Evolutionary conservation across 106 monocot species (phyloP).

Genomic region (Phalaenopsis equestris): DNA sequence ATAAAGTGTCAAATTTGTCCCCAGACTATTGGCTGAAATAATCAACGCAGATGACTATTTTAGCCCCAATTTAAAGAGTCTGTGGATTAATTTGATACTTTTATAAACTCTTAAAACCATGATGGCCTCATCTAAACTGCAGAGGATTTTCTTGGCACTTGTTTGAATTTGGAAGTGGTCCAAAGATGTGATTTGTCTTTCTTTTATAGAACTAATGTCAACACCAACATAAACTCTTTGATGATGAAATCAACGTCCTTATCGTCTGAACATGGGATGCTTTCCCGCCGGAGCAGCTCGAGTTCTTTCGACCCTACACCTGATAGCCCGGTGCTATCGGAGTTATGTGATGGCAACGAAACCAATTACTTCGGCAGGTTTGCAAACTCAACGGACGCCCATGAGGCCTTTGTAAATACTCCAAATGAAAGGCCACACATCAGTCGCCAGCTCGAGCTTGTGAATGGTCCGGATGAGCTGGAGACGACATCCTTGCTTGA

Average conservation of each 20-base stretch:
- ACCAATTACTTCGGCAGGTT: conserved; percentile 14
- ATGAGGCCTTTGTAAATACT: conserved; percentile 50
- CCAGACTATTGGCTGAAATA: no score
- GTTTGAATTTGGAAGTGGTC: neutral
- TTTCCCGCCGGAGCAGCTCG: conserved; percentile 38
- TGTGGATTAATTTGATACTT: no score
- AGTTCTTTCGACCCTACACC: conserved; percentile 38
- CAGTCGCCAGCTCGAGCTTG: no score
- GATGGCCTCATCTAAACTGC: no score
- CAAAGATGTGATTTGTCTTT: neutral
- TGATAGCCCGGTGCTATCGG: conserved; percentile 24
- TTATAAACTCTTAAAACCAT: no score
- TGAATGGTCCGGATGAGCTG: no score
- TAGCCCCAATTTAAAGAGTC: no score
- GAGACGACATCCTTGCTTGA: conserved; percentile 11
- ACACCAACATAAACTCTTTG: conserved; percentile 19
- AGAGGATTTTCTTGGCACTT: neutral
- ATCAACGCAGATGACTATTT: no score
- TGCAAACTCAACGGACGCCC: conserved; percentile 13
- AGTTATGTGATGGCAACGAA: conserved; percentile 12
- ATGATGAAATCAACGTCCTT: conserved; percentile 19
- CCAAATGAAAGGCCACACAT: neutral
- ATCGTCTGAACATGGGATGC: conserved; percentile 22
- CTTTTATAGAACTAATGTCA: conserved; percentile 14
- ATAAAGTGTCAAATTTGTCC: no score